These are phyloP conservation scores for Amanita pseudoporphyria DNA, from an alignment of 768 basidiomycete genomes.

Conservation along the genomic window DNA sequence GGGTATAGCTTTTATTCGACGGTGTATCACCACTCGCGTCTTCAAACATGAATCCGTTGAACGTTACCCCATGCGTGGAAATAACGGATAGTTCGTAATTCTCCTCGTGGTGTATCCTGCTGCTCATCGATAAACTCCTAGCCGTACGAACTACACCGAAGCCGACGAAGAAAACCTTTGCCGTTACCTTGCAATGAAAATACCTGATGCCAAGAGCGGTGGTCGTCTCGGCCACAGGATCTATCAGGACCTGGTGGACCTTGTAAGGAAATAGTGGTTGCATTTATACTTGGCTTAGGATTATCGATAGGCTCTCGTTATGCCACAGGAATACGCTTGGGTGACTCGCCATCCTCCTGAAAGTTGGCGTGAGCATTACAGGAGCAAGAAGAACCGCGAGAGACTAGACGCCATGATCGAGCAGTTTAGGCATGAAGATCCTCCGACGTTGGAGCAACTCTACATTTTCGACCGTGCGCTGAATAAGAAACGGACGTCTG, in stretches of 20 bases:
- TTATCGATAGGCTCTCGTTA: background rate
- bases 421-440: conserved; percentile 14
- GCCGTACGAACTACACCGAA: conserved; percentile 23
- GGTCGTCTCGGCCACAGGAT: conserved; percentile 29
- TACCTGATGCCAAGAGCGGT: conserved; percentile 26
- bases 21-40: conserved; percentile 13
- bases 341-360: conserved; percentile 30
- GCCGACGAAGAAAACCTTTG: conserved; percentile 31
- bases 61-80: conserved; percentile 23
- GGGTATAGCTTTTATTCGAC: conserved; percentile 17
- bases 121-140: background rate
- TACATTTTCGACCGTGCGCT: conserved; percentile 18
- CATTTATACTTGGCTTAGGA: conserved; percentile 3
- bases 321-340: conserved; percentile 26
- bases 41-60: conserved; percentile 13
- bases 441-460: conserved; percentile 18
- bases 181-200: conserved; percentile 23
- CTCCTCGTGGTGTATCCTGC: background rate
- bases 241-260: conserved; percentile 21
- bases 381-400: conserved; percentile 20
- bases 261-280: conserved; percentile 16
- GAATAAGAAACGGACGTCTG: background rate
- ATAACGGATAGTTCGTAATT: conserved; percentile 2
- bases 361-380: conserved; percentile 42
- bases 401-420: conserved; percentile 26